Conservation (phyloP, 257 asterid genomes). For the Salvia hispanica region DNA sequence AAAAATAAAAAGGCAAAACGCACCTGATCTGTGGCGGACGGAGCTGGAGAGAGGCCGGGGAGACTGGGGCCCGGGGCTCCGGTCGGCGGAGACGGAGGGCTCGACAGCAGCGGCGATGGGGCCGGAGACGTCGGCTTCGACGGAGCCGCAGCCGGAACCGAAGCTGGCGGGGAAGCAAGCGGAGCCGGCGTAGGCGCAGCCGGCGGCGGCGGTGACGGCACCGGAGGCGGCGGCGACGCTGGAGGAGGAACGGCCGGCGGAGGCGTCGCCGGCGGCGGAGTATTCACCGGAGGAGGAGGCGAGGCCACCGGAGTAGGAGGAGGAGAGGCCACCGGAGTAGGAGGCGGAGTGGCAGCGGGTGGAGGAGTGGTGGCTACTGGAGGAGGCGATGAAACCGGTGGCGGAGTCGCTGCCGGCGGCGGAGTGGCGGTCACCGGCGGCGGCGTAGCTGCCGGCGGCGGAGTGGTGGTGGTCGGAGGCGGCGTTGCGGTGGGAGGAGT, state of each 20-base stretch:
- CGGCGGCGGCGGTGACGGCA: slow-evolving; percentile 59
- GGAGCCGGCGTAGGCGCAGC: slow-evolving; percentile 56
- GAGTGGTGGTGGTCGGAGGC: slow-evolving; percentile 37
- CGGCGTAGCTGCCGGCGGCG: slow-evolving; percentile 40
- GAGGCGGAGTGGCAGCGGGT: slow-evolving; percentile 46
- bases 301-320: slow-evolving; percentile 47
- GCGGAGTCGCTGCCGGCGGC: slow-evolving; percentile 39
- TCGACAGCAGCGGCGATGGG: slow-evolving; percentile 50
- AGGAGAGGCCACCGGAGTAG: slow-evolving; percentile 42
- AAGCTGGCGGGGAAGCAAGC: slow-evolving; percentile 42
- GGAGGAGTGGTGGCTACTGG: slow-evolving; percentile 29
- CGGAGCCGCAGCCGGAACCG: slow-evolving; percentile 57
- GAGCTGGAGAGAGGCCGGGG: slow-evolving; percentile 56
- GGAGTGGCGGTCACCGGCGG: slow-evolving; percentile 31
- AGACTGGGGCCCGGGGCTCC: slow-evolving; percentile 66
- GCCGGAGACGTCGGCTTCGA: slow-evolving; percentile 46
- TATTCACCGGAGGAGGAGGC: slow-evolving; percentile 46
- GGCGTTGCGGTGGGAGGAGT: slow-evolving; percentile 43
- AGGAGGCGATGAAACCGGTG: slow-evolving; percentile 43
- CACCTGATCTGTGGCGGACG: slow-evolving; percentile 73
- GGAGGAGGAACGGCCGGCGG: slow-evolving; percentile 56
- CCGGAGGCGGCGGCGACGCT: slow-evolving; percentile 48
- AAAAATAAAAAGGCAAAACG: not conserved
- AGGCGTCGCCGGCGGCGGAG: slow-evolving; percentile 46
- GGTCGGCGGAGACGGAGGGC: slow-evolving; percentile 71